phyloP scores from a whole-genome alignment of 2,329 filamentous ascomycete species.

The Penicillium hordei region DNA sequence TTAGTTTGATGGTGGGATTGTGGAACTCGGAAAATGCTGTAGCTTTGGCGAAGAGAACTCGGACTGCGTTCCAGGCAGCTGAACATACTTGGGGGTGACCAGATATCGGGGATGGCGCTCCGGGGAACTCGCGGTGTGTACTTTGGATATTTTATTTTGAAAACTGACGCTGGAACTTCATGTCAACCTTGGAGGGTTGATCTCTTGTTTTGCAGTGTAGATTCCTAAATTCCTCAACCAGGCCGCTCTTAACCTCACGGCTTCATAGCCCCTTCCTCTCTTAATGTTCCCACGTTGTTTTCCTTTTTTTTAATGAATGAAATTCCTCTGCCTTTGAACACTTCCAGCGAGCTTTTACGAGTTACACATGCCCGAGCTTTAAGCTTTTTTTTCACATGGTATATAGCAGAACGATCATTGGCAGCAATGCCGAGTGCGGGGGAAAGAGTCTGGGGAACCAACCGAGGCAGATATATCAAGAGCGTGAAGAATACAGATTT shows the following conservation, averaged over 20 bases:
- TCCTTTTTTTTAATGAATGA: too few relatives aligned
- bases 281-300: background rate
- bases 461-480: background rate
- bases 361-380: background rate
- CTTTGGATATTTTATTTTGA: background rate
- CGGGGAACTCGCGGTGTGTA: too few relatives aligned
- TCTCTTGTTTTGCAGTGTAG: background rate
- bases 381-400: constrained; percentile 4
- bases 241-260: background rate
- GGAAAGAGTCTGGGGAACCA: background rate
- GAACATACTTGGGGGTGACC: constrained; percentile 9
- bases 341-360: background rate
- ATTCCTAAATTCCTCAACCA: background rate
- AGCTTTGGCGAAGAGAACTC: constrained; percentile 16
- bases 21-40: constrained; percentile 20
- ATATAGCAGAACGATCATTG: background rate
- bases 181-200: too few relatives aligned
- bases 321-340: background rate
- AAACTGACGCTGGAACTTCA: background rate
- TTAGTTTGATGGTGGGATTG: constrained; percentile 22
- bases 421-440: background rate
- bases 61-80: constrained; percentile 22
- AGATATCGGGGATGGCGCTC: background rate
- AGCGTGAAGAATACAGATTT: background rate
- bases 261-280: too few relatives aligned